phyloP scores from a whole-genome alignment of 2,329 filamentous ascomycete species.

The Cercospora sp. region DNA sequence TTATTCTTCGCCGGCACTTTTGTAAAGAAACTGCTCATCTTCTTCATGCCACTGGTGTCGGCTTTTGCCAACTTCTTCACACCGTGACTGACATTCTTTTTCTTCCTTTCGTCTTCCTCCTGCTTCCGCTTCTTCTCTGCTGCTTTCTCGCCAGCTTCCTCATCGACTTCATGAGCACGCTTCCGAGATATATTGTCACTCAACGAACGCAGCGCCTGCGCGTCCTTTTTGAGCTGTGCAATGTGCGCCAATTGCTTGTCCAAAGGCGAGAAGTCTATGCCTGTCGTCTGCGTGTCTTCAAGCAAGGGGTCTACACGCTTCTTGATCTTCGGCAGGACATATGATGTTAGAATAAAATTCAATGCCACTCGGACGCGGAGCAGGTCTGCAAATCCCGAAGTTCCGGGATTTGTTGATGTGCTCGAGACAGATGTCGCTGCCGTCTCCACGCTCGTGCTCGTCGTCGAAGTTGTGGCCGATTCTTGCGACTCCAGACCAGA shows the following conservation, averaged over 20 bases:
- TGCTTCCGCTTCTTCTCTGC: constrained; percentile 76
- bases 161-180: constrained; percentile 57
- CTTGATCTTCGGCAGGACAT: constrained; percentile 54
- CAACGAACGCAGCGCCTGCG: constrained; percentile 65
- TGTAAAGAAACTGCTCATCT: constrained; percentile 90
- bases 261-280: constrained; percentile 68
- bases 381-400: constrained; percentile 51
- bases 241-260: constrained; percentile 69
- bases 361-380: constrained; percentile 66
- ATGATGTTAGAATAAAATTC: constrained; percentile 63
- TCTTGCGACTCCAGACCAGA: constrained; percentile 24
- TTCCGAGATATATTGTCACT: constrained; percentile 70
- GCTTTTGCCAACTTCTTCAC: constrained; percentile 85
- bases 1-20: constrained; percentile 49
- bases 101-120: constrained; percentile 86
- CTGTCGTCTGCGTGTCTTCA: constrained; percentile 31
- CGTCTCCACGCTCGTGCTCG: constrained; percentile 26
- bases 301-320: constrained; percentile 48
- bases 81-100: constrained; percentile 74
- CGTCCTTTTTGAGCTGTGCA: constrained; percentile 68
- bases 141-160: constrained; percentile 61
- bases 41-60: constrained; percentile 91
- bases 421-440: constrained; percentile 35
- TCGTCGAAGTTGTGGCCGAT: constrained; percentile 34
- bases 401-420: constrained; percentile 28